These are phyloP conservation scores for Pseudogymnoascus sp. DNA, from an alignment of 2,329 filamentous ascomycete species.

Conservation along the genomic window DNA sequence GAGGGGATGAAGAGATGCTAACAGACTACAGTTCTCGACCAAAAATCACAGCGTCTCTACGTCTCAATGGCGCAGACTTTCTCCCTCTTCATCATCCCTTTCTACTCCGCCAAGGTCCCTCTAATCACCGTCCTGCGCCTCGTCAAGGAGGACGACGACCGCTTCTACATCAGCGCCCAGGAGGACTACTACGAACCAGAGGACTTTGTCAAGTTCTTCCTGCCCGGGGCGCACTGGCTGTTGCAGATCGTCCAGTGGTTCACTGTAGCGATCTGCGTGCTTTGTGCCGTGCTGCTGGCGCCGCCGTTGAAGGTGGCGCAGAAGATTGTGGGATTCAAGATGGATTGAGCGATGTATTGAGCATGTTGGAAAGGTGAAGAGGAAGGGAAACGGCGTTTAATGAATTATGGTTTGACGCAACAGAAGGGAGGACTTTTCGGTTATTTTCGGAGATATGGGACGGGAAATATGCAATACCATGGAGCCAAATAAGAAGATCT, in stretches of 20 bases:
- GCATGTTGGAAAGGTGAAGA: not conserved
- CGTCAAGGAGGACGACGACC: slow-evolving; percentile 31
- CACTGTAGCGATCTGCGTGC: slow-evolving; percentile 56
- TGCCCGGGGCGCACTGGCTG: slow-evolving; percentile 47
- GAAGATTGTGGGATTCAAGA: slow-evolving; percentile 13
- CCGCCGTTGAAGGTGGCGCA: slow-evolving; percentile 46
- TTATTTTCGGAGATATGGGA: not conserved
- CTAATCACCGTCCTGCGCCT: slow-evolving; percentile 64
- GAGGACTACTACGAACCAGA: slow-evolving; percentile 76
- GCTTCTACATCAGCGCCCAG: slow-evolving; percentile 68
- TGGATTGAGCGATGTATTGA: not conserved
- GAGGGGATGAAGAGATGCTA: not conserved
- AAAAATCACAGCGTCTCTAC: slow-evolving; percentile 60
- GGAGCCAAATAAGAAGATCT: not conserved
- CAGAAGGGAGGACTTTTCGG: not conserved
- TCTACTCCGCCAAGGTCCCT: slow-evolving; percentile 60
- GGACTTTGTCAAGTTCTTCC: slow-evolving; percentile 67
- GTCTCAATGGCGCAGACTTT: slow-evolving; percentile 69
- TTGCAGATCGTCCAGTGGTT: slow-evolving; percentile 58
- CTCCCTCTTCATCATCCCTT: slow-evolving; percentile 67
- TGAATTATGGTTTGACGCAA: not conserved
- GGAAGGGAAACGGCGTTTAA: not conserved
- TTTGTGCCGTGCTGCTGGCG: slow-evolving; percentile 45
- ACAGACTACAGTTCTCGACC: slow-evolving; percentile 54
- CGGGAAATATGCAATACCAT: not conserved